These are phyloP conservation scores for Solanum aculeatissimum DNA, from an alignment of 305 asterid species.

Conservation along the genomic window DNA sequence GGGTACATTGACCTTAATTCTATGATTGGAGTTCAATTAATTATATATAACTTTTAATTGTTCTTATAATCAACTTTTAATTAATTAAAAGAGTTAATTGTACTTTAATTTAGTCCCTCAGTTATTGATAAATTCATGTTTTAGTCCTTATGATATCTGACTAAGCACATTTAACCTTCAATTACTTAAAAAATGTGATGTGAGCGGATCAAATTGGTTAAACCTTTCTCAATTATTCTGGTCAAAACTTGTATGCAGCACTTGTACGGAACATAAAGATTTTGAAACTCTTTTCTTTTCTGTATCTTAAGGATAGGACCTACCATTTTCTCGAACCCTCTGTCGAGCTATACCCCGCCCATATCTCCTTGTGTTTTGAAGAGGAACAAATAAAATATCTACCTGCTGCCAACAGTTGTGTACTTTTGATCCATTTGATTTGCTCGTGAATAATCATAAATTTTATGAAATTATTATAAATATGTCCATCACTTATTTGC, in stretches of 20 bases:
- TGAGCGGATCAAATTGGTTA: no score
- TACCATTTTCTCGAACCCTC: no score
- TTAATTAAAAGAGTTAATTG: background rate
- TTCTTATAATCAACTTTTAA: background rate
- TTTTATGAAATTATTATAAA: background rate
- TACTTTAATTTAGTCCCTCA: background rate
- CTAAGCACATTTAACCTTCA: background rate
- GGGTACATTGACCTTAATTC: slow-evolving; percentile 16
- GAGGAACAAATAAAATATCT: no score
- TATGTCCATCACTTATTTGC: background rate
- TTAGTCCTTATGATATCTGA: background rate
- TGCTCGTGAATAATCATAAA: background rate
- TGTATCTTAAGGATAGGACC: no score
- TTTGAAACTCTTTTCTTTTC: no score
- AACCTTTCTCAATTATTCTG: no score
- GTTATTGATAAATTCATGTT: background rate
- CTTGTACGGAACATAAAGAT: no score
- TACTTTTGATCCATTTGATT: no score
- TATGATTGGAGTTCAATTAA: slow-evolving; percentile 3
- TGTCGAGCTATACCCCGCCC: no score
- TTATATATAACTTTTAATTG: background rate
- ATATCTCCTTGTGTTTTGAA: no score
- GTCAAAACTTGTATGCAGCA: no score
- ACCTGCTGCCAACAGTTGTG: no score
- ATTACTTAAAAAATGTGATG: background rate